Evolutionary conservation across 305 asterid genomes (phyloP).

Genomic region (Rubia tinctorum): DNA sequence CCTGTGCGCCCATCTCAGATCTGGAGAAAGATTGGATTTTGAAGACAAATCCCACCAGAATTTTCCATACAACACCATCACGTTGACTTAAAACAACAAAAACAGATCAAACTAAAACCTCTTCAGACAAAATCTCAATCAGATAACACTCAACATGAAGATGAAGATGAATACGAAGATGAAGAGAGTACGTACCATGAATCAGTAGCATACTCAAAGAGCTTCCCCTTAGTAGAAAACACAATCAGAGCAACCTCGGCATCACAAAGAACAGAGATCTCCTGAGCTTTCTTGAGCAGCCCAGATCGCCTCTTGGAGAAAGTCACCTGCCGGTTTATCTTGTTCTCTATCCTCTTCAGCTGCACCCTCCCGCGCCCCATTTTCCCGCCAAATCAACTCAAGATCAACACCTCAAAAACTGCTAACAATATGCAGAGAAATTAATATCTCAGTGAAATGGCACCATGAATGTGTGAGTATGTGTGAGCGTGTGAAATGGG

Average conservation of each 20-base stretch:
- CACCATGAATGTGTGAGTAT: background rate
- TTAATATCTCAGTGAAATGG: background rate
- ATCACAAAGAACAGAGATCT: conserved; percentile 70
- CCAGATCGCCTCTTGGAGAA: conserved; percentile 66
- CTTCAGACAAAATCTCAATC: background rate
- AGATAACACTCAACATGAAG: background rate
- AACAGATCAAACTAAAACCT: background rate
- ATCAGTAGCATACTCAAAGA: conserved; percentile 57
- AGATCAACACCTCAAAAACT: too few species aligned
- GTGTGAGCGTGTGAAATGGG: background rate
- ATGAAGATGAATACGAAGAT: background rate
- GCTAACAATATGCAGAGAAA: background rate
- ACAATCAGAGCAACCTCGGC: conserved; percentile 61
- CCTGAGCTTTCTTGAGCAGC: conserved; percentile 59
- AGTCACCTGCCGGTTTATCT: conserved; percentile 61
- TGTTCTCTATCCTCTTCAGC: conserved; percentile 65
- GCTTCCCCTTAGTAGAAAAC: conserved; percentile 62
- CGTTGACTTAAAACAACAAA: background rate
- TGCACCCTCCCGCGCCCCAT: conserved; percentile 74
- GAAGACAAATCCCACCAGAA: background rate
- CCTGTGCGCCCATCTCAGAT: background rate
- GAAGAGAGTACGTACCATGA: conserved; percentile 38
- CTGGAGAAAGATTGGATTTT: background rate
- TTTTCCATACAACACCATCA: background rate
- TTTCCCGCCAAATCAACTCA: background rate